These are phyloP conservation scores for Salvia sclarea DNA, from an alignment of 305 asterid genomes.

Conservation along the genomic window DNA sequence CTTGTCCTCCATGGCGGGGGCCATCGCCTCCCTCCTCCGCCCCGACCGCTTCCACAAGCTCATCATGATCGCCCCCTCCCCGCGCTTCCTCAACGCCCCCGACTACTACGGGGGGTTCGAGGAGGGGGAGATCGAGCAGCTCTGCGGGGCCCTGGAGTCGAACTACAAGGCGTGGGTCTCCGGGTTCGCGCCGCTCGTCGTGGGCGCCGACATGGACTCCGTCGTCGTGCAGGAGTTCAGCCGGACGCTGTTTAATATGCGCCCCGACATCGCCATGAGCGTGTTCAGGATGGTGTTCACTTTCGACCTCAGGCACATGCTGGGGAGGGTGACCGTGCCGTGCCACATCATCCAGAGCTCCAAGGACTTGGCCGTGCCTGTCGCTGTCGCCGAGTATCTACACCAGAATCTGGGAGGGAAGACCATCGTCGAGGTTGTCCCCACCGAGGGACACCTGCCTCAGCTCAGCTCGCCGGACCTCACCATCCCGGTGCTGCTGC, in stretches of 20 bases:
- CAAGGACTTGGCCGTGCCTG: slow-evolving; percentile 70
- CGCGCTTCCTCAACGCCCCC: slow-evolving; percentile 29
- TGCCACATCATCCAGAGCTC: slow-evolving; percentile 78
- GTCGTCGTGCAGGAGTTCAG: slow-evolving; percentile 74
- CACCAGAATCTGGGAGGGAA: slow-evolving; percentile 62
- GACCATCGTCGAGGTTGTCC: slow-evolving; percentile 60
- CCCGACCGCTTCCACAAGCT: slow-evolving; percentile 65
- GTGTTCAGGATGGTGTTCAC: slow-evolving; percentile 51
- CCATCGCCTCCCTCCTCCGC: slow-evolving; percentile 69
- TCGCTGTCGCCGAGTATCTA: slow-evolving; percentile 66
- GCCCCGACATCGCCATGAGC: slow-evolving; percentile 76
- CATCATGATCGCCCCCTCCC: slow-evolving; percentile 63
- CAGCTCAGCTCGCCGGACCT: slow-evolving; percentile 71
- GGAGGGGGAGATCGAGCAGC: slow-evolving; percentile 53
- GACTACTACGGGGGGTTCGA: slow-evolving; percentile 86
- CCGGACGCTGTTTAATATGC: slow-evolving; percentile 69
- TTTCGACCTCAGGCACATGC: slow-evolving; percentile 47
- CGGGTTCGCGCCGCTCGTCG: slow-evolving; percentile 63
- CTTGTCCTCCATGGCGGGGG: slow-evolving; percentile 71
- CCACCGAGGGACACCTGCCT: slow-evolving; percentile 78
- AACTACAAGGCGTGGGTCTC: slow-evolving; percentile 63
- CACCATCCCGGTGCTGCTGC: slow-evolving; percentile 55
- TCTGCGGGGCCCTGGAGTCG: slow-evolving; percentile 51
- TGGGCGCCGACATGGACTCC: slow-evolving; percentile 72
- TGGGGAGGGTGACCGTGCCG: slow-evolving; percentile 55